Conservation (phyloP, 129 eudicot species). For the Escallonia herrerae region DNA sequence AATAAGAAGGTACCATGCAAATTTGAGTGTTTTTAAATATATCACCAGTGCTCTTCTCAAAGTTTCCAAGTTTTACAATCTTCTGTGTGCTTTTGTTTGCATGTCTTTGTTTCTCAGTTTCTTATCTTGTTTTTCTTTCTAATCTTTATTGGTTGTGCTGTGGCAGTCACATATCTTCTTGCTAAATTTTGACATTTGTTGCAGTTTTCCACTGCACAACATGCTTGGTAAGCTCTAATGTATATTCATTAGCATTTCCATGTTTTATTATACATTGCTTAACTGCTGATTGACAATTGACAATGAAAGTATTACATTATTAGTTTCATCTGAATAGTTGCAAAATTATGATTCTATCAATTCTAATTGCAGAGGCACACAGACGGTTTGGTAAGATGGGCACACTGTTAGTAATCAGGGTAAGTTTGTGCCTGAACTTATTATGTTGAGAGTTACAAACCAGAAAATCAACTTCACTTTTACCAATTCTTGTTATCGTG, state of each 20-base stretch:
- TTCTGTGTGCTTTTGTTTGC: slow-evolving; percentile 1
- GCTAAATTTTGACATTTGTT: slow-evolving; percentile 90
- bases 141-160: slow-evolving; percentile 1
- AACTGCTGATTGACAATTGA: not conserved
- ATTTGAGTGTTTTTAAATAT: not conserved
- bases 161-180: slow-evolving; percentile 94
- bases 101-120: not conserved
- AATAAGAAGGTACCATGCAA: too few species aligned
- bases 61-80: not conserved
- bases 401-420: slow-evolving; percentile 82
- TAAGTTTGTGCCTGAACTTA: slow-evolving; percentile 13
- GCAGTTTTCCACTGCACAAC: slow-evolving; percentile 78
- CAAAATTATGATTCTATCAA: not conserved
- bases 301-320: not conserved
- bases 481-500: slow-evolving; percentile 8
- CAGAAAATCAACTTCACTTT: not conserved
- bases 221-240: slow-evolving; percentile 72
- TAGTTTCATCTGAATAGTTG: not conserved
- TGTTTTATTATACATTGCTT: not conserved
- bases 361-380: slow-evolving; percentile 62
- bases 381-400: slow-evolving; percentile 81
- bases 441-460: not conserved
- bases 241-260: not conserved
- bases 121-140: not conserved
- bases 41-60: not conserved